These are phyloP conservation scores for Beauveria scarabaeidicola DNA, from an alignment of 2,329 filamentous ascomycete species.

Conservation along the genomic window DNA sequence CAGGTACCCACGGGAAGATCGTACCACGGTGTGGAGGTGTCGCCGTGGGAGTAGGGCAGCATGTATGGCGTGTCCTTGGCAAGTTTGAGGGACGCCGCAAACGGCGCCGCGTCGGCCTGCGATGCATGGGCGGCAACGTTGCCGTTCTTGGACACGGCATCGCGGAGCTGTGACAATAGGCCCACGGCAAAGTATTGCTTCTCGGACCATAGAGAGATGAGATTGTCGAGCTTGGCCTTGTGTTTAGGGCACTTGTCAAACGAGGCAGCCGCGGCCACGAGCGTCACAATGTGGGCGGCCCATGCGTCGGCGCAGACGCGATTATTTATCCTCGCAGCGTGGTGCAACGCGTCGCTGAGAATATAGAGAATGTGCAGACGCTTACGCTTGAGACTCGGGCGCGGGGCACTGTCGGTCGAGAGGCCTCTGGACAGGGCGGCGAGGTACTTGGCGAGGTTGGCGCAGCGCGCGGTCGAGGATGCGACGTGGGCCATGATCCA, in stretches of 20 bases:
- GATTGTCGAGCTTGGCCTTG: slow-evolving; percentile 50
- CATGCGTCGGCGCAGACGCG: slow-evolving; percentile 47
- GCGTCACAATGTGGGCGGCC: slow-evolving; percentile 49
- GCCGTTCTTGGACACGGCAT: slow-evolving; percentile 36
- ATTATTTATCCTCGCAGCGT: slow-evolving; percentile 46
- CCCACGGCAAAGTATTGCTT: slow-evolving; percentile 51
- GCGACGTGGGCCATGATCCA: slow-evolving; percentile 71
- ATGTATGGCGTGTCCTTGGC: slow-evolving; percentile 56
- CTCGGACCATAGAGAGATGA: slow-evolving; percentile 65
- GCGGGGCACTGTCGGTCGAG: slow-evolving; percentile 19
- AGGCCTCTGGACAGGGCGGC: slow-evolving; percentile 51
- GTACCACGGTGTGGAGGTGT: slow-evolving; percentile 64
- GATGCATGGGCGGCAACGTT: background rate
- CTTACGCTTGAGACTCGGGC: slow-evolving; percentile 55
- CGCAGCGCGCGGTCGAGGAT: slow-evolving; percentile 56
- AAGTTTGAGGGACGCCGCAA: slow-evolving; percentile 18
- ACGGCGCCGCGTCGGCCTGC: slow-evolving; percentile 15
- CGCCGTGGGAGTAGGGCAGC: slow-evolving; percentile 70
- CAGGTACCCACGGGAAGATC: slow-evolving; percentile 77
- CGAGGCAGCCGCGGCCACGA: slow-evolving; percentile 50
- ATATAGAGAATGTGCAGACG: slow-evolving; percentile 71
- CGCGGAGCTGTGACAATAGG: slow-evolving; percentile 49
- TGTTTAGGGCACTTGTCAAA: slow-evolving; percentile 58
- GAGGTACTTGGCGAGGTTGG: slow-evolving; percentile 67
- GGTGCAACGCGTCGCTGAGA: slow-evolving; percentile 69